Conservation (phyloP, 2,329 filamentous ascomycete species). For the Ophiocordyceps robertsii region DNA sequence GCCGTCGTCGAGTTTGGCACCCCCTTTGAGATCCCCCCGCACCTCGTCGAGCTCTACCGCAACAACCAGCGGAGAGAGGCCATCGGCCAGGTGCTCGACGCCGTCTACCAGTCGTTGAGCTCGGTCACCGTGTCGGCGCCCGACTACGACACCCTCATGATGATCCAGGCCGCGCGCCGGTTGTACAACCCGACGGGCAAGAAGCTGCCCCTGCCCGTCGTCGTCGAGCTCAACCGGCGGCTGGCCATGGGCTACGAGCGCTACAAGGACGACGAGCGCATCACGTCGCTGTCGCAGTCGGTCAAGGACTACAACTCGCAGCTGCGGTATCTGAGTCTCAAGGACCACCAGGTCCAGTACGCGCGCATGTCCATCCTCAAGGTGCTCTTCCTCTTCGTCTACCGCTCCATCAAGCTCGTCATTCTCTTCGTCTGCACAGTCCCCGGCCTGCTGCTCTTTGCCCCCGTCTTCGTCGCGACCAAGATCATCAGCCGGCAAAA, state of each 20-base stretch:
- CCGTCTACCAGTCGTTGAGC: constrained; percentile 70
- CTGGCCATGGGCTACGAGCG: constrained; percentile 83
- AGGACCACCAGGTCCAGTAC: constrained; percentile 91
- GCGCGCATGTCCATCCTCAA: constrained; percentile 67
- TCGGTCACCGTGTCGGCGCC: constrained; percentile 85
- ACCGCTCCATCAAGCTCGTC: constrained; percentile 64
- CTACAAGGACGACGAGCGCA: constrained; percentile 82
- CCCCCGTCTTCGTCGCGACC: constrained; percentile 73
- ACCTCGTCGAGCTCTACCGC: constrained; percentile 77
- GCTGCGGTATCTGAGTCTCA: constrained; percentile 71
- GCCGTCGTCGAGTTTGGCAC: constrained; percentile 92
- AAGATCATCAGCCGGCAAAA: constrained; percentile 74
- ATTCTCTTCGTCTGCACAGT: constrained; percentile 70
- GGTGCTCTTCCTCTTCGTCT: constrained; percentile 65
- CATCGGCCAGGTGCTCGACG: constrained; percentile 73
- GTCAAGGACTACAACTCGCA: constrained; percentile 80
- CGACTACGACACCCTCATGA: constrained; percentile 92
- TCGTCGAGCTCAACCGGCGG: constrained; percentile 86
- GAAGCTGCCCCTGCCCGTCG: constrained; percentile 80
- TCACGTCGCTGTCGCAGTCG: constrained; percentile 58
- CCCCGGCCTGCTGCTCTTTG: constrained; percentile 77
- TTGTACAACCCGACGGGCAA: constrained; percentile 92
- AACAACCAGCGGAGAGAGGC: constrained; percentile 74
- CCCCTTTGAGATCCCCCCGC: constrained; percentile 70
- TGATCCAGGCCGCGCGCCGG: constrained; percentile 85